Conservation (phyloP, 1,139 yeast species). For the Lodderomyces parapsilosis region DNA sequence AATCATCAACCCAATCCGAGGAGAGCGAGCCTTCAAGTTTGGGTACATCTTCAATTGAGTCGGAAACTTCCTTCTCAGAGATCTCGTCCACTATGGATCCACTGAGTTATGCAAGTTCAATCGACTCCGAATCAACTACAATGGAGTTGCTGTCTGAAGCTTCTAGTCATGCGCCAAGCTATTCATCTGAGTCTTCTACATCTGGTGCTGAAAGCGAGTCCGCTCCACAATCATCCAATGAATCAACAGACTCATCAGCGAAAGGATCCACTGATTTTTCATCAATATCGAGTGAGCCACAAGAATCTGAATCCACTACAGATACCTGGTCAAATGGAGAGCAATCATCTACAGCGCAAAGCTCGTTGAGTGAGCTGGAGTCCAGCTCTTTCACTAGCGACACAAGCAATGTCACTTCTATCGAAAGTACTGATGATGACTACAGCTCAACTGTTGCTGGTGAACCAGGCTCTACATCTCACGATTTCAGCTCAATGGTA, state of each 20-base stretch:
- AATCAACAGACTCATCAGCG: not conserved
- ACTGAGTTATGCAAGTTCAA: not conserved
- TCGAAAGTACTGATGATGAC: not conserved
- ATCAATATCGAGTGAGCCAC: not conserved
- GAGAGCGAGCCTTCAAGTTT: not conserved
- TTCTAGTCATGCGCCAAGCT: not conserved
- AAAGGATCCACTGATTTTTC: not conserved
- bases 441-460: not conserved
- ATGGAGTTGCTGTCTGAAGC: not conserved
- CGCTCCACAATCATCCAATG: not conserved
- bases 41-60: not conserved
- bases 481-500: not conserved
- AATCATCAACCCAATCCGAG: not conserved
- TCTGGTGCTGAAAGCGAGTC: not conserved
- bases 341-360: not conserved
- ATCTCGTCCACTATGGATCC: not conserved
- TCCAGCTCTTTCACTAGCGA: not conserved
- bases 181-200: constrained; percentile 1
- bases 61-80: not conserved
- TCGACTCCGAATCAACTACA: not conserved
- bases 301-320: not conserved
- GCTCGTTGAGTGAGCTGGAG: not conserved
- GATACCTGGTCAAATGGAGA: not conserved
- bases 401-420: not conserved
- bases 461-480: not conserved